A percentile compares a stretch with the other conserved stretches of the same genome.
Conservation (phyloP, 495 filamentous ascomycete species). For the Clohesyomyces aquaticus region DNA sequence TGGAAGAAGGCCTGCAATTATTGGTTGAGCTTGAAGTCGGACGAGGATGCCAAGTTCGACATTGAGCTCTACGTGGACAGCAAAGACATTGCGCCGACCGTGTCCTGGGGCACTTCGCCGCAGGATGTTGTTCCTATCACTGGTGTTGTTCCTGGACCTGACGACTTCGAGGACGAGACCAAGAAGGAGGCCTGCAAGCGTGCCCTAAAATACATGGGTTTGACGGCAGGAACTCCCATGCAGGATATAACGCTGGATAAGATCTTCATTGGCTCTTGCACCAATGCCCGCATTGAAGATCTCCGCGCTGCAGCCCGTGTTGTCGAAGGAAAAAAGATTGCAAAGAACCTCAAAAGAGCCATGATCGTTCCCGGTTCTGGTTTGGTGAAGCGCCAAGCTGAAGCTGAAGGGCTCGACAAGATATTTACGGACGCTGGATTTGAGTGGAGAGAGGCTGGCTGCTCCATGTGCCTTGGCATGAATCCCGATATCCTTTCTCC, state of each 20-base stretch:
- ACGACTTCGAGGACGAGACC: slow-evolving; percentile 75
- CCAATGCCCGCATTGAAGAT: slow-evolving; percentile 96
- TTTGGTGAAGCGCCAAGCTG: slow-evolving; percentile 90
- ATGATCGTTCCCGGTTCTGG: slow-evolving; percentile 97
- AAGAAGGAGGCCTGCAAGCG: slow-evolving; percentile 78
- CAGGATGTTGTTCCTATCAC: slow-evolving; percentile 95
- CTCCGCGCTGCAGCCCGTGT: slow-evolving; percentile 84
- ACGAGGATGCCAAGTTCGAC: slow-evolving; percentile 84
- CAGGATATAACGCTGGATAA: slow-evolving; percentile 90
- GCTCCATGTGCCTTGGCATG: slow-evolving; percentile 99
- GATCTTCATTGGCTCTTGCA: slow-evolving; percentile 98
- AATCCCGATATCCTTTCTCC: slow-evolving; percentile 98
- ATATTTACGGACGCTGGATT: slow-evolving; percentile 92
- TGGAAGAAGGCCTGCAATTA: slow-evolving; percentile 89
- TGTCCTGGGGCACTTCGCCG: slow-evolving; percentile 96
- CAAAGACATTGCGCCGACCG: slow-evolving; percentile 89
- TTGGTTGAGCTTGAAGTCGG: slow-evolving; percentile 85
- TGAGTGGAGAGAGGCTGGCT: slow-evolving; percentile 97
- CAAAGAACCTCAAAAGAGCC: slow-evolving; percentile 84
- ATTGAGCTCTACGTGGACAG: slow-evolving; percentile 82
- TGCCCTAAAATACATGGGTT: slow-evolving; percentile 95
- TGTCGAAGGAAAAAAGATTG: slow-evolving; percentile 82
- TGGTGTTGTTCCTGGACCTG: slow-evolving; percentile 84
- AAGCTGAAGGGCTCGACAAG: slow-evolving; percentile 88
- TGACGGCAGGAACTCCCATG: slow-evolving; percentile 82